Conservation (phyloP, 2,329 filamentous ascomycete genomes). For the Claviceps lovelessii region DNA sequence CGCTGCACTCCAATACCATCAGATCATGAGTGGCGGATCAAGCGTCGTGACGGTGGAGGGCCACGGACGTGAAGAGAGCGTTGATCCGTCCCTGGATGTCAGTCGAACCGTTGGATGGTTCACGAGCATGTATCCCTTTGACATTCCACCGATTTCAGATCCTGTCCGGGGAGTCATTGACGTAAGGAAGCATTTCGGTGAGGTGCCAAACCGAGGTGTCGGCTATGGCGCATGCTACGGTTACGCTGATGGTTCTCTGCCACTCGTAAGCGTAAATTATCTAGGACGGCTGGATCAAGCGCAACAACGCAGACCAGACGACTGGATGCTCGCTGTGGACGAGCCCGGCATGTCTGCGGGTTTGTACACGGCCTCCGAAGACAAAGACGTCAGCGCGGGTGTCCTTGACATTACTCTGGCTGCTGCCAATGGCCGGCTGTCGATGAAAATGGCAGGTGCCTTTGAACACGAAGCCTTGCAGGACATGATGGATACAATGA, state of each 20-base stretch:
- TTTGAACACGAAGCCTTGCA: background rate
- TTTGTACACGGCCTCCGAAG: background rate
- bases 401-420: background rate
- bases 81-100: background rate
- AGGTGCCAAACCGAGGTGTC: background rate
- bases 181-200: background rate
- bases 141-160: background rate
- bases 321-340: background rate
- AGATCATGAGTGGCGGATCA: background rate
- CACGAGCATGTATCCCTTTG: conserved; percentile 1
- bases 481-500: background rate
- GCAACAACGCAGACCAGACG: background rate
- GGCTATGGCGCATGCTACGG: conserved; percentile 1
- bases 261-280: background rate
- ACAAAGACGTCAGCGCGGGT: background rate
- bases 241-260: background rate
- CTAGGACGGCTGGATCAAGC: background rate
- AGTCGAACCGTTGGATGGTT: background rate
- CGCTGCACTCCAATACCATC: background rate
- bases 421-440: background rate
- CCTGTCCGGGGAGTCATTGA: background rate
- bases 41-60: background rate
- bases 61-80: conserved; percentile 1
- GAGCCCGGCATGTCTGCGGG: background rate
- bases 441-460: background rate